Evolutionary conservation across 2,329 filamentous ascomycete species (phyloP).

Genomic region (Thielaviopsis cerberus): DNA sequence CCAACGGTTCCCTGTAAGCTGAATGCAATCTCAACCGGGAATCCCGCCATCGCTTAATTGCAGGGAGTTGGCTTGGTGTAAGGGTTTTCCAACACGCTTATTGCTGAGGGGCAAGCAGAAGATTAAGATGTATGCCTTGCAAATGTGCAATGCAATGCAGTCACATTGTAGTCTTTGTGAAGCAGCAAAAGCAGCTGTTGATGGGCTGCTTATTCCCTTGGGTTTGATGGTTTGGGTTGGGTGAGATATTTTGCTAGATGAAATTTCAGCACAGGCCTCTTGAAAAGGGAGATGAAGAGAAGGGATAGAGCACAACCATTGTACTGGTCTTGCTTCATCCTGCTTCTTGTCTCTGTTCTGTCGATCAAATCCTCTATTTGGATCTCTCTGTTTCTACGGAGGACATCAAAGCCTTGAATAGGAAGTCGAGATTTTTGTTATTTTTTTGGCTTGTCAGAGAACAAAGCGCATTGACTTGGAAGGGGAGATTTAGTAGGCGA

Average conservation of each 20-base stretch:
- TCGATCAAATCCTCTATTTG: neutral
- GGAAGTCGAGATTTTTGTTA: neutral
- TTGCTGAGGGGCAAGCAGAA: no score
- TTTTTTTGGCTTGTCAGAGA: neutral
- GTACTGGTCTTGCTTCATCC: no score
- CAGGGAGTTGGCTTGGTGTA: neutral
- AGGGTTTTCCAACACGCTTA: neutral
- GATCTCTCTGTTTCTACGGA: neutral
- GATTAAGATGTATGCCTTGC: neutral
- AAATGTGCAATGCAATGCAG: neutral
- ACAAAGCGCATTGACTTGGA: neutral
- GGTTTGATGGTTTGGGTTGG: no score
- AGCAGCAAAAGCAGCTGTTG: no score
- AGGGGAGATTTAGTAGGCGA: neutral
- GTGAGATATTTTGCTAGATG: no score
- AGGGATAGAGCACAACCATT: no score
- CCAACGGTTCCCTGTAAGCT: neutral
- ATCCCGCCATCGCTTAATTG: neutral
- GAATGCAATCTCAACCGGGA: neutral
- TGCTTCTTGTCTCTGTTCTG: neutral
- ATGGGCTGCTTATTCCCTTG: no score
- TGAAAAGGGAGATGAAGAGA: no score
- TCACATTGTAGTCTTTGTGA: neutral
- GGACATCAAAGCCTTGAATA: neutral
- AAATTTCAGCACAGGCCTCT: no score